phyloP scores from a whole-genome alignment of 345 rosid species.

The Syzygium jambos region DNA sequence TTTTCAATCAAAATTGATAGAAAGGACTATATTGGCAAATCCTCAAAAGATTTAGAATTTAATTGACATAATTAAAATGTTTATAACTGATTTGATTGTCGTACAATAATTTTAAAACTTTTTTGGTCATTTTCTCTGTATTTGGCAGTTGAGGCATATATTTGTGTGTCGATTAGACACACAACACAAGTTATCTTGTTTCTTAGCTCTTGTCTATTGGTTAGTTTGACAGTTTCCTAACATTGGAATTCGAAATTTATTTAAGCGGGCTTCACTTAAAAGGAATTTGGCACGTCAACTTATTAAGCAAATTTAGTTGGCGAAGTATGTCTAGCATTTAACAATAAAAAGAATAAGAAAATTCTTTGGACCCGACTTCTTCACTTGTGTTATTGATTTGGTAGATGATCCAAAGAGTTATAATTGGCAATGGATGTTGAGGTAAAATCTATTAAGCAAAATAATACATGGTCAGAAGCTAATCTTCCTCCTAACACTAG shows the following conservation, averaged over 20 bases:
- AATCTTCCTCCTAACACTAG: neutral
- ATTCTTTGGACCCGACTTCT: neutral
- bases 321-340: neutral
- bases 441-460: neutral
- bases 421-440: neutral
- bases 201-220: neutral
- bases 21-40: no score
- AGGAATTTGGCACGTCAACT: neutral
- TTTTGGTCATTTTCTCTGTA: neutral
- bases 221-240: neutral
- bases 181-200: neutral
- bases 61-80: no score
- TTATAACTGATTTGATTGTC: no score
- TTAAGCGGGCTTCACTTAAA: neutral
- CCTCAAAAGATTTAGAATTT: no score
- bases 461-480: neutral
- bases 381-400: neutral
- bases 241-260: neutral
- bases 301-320: neutral
- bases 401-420: neutral
- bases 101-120: no score
- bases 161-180: no score
- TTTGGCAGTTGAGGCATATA: neutral
- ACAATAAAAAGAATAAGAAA: neutral
- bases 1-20: no score